These are phyloP conservation scores for Plasmopara muralis DNA, from an alignment of 352 stramenopile species.

Conservation along the genomic window DNA sequence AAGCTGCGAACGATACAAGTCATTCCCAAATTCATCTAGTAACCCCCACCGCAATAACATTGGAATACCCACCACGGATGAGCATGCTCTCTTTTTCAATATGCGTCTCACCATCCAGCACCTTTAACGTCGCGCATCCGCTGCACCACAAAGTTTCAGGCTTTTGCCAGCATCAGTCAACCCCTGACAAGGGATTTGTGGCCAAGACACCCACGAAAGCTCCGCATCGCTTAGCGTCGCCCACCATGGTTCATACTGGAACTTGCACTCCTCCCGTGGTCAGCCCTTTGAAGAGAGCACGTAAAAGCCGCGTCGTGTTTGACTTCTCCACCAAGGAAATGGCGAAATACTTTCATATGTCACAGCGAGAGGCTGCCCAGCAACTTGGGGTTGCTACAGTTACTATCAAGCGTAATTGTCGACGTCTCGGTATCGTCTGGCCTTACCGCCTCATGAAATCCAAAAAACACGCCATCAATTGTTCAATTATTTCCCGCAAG, in stretches of 20 bases:
- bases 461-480: constrained; percentile 34
- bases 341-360: constrained; percentile 52
- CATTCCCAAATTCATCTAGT: constrained; percentile 22
- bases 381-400: constrained; percentile 47
- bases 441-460: constrained; percentile 48
- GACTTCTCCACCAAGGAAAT: constrained; percentile 50
- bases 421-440: constrained; percentile 49
- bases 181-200: not conserved
- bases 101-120: constrained; percentile 9
- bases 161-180: not conserved
- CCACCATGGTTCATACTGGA: constrained; percentile 7
- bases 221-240: constrained; percentile 9
- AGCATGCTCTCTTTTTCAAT: constrained; percentile 15
- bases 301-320: constrained; percentile 47
- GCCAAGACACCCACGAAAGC: constrained; percentile 2
- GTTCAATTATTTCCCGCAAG: constrained; percentile 29
- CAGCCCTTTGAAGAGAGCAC: constrained; percentile 25
- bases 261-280: constrained; percentile 7
- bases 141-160: constrained; percentile 9
- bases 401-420: constrained; percentile 56
- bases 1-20: constrained; percentile 12
- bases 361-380: constrained; percentile 43
- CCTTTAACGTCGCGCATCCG: constrained; percentile 19
- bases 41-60: not conserved
- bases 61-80: not conserved